A percentile compares a stretch with the other conserved stretches of the same genome.
These are phyloP conservation scores for Fusarium hainanense DNA, from an alignment of 2,329 filamentous ascomycete genomes.

Conservation along the genomic window DNA sequence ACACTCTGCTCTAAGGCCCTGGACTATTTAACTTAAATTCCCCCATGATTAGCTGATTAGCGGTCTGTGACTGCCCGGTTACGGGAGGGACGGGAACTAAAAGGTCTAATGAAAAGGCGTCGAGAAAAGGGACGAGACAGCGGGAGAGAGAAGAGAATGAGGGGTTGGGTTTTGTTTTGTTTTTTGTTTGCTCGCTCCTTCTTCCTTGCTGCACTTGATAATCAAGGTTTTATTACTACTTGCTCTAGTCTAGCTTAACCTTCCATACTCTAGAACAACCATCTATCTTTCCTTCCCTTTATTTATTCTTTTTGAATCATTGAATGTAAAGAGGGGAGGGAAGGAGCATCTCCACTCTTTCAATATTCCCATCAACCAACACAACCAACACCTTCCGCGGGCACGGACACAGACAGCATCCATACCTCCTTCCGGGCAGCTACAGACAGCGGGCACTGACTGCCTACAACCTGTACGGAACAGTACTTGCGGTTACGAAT, in stretches of 20 bases:
- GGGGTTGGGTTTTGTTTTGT: neutral
- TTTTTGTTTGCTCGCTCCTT: neutral
- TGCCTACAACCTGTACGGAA: neutral
- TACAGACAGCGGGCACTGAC: constrained; percentile 1
- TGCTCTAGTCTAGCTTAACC: neutral
- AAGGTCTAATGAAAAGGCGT: constrained; percentile 3
- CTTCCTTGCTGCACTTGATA: neutral
- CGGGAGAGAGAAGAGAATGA: neutral
- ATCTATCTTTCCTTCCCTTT: neutral
- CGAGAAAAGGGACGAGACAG: neutral
- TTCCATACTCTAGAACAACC: neutral
- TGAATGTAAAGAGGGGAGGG: neutral
- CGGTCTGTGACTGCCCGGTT: neutral
- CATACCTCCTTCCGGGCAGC: neutral
- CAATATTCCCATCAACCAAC: constrained; percentile 10
- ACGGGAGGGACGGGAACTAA: constrained; percentile 18
- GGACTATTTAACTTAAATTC: neutral
- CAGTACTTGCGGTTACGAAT: neutral
- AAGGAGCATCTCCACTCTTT: constrained; percentile 9
- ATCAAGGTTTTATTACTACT: constrained; percentile 1
- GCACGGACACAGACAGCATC: neutral
- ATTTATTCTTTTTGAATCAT: neutral
- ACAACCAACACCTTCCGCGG: neutral
- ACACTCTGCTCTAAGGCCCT: neutral
- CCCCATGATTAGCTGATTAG: neutral